Evolutionary conservation across 352 stramenopile species (phyloP), one percentile per base, ranked within the genome.

Genomic region (Pythium brassicae): DNA sequence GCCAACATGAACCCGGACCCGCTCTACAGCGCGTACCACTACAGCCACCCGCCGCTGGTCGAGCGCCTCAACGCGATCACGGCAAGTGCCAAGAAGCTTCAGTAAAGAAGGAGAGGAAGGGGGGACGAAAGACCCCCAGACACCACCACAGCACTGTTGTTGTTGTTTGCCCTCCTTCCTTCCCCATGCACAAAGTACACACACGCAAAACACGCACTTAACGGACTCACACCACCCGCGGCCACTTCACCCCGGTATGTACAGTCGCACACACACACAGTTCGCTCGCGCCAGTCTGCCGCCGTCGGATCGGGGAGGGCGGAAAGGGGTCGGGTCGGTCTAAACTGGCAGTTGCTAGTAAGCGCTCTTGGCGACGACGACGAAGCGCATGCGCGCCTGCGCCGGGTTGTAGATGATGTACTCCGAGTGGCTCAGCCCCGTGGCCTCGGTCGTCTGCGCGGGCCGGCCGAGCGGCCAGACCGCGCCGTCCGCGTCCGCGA

Each of bases 1-100:
- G 87, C 86, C 63, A 98, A 98, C 65, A 98, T 99, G 91, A 97
- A 97, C 67, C 89, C 93, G 39, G 96, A 99, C 74, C 61, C 52
- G 54, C 86, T 94, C 62, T 99, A 98, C 76, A 96, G 83, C 34
- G 90, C 86, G 14, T 98, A 98, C 68, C 96, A 99, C 78, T 98
- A 99, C 77, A 97, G 80, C 63, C 97, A 99, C 71, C 97, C 97
- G 34, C 94, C 96, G 42, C 75, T 99, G 34, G 83, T 99, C 4
- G 94, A 99, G 68, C 85, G 97, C 15, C 77, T 99, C 9, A 87
- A 82, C 43, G 95, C 94, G n/a, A 98, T 99, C 57, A 69, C 70
- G 1, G 63, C 56, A 4, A 63, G 74, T 39, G 75, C 69, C 15
- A 88, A 87, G 70, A 89, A 90, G 59, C 66, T 65, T 22, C 56